phyloP scores from a whole-genome alignment of 2,329 filamentous ascomycete genomes.

The Beauveria brongniartii region DNA sequence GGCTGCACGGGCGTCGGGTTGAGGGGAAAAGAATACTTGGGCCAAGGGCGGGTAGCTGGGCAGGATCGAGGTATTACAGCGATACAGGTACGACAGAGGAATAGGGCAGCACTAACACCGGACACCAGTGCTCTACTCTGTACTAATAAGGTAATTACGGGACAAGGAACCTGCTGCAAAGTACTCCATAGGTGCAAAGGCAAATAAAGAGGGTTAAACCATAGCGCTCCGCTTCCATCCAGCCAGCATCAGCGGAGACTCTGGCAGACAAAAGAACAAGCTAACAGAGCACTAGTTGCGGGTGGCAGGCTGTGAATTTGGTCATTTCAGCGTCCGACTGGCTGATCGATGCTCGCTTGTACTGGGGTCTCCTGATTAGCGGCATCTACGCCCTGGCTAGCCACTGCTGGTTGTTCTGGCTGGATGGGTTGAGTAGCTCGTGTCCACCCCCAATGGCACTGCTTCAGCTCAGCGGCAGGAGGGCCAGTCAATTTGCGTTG shows the following conservation, averaged over 20 bases:
- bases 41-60: background rate
- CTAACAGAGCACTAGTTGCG: background rate
- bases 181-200: too few species aligned
- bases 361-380: slow-evolving; percentile 5
- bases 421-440: background rate
- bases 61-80: background rate
- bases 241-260: background rate
- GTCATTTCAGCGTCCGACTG: background rate
- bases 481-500: background rate
- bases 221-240: background rate
- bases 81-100: background rate
- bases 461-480: background rate
- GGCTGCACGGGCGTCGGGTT: background rate
- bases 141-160: too few species aligned
- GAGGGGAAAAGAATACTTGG: background rate
- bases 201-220: background rate
- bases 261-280: background rate
- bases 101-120: background rate
- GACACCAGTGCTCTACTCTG: too few species aligned
- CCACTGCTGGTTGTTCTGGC: background rate
- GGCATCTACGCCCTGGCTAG: slow-evolving; percentile 8
- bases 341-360: slow-evolving; percentile 1
- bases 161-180: too few species aligned
- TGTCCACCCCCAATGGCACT: background rate
- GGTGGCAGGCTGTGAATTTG: background rate